Evolutionary conservation across 192 early-diverging fungal genomes (phyloP), one percentile per base, ranked within the genome.

Genomic region (Coemansia sp.): DNA sequence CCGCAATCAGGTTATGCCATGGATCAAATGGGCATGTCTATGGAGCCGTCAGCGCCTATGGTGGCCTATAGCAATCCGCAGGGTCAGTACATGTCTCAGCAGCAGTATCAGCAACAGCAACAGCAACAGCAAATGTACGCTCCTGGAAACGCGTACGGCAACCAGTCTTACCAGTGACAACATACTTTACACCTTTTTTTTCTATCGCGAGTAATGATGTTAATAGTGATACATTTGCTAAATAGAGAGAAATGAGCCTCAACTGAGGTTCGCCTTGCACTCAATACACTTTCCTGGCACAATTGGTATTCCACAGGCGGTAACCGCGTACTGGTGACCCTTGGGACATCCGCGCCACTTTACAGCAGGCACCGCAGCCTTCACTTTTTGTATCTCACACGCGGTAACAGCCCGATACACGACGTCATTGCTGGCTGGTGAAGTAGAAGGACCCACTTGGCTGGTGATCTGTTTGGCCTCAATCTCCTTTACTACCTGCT

Each of bases 61-160:
- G 60, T 62, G 19, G 29, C 1, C 15, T 69, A 50, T 53, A 48
- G 48, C 29, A 46, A 64, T 48, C 50, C 75, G 3, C 69, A 72
- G 44, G 12, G 12, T 17, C 75, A 76, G 62, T 69, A 69, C 34
- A 17, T 69, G 15, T 15, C 40, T 10, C 27, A 56, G 8, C 65
- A 67, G 58, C 58, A 60, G 29, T 31, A 32, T 29, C 60, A 39
- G 12, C 78, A 74, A 50, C 72, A 71, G 50, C 50, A 51, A 9
- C 50, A 60, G 27, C 64, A 39, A 10, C 78, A 75, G 63, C 72
- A 71, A 61, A 72, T 75, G 69, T 72, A 80, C 38, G 70, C 78
- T n/a, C 78, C 78, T 12, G 73, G 70, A 22, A 76, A 68, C 58
- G 20, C 53, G 10, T 76, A 76, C 45, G 67, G 68, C 15, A 69